Evolutionary conservation across 768 basidiomycete genomes (phyloP).

Genomic region (Zangia roseola): DNA sequence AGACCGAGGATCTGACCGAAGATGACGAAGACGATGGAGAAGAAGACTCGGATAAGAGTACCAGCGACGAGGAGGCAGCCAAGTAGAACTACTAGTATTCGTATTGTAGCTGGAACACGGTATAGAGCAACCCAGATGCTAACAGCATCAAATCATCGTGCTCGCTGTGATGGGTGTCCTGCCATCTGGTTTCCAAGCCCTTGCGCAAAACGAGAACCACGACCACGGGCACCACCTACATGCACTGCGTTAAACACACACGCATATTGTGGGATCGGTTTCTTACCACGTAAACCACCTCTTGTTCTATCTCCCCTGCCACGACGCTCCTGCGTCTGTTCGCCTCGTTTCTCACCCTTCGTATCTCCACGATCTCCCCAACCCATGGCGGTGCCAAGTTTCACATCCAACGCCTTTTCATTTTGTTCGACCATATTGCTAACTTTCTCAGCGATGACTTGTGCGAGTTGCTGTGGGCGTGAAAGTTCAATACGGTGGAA

Average conservation of each 20-base stretch:
- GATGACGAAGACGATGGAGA: slow-evolving; percentile 21
- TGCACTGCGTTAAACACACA: neutral
- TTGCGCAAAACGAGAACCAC: slow-evolving; percentile 80
- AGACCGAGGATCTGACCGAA: slow-evolving; percentile 26
- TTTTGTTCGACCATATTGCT: slow-evolving; percentile 86
- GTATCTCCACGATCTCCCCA: slow-evolving; percentile 50
- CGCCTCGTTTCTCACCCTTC: slow-evolving; percentile 78
- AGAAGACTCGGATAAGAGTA: slow-evolving; percentile 9
- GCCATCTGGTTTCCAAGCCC: slow-evolving; percentile 82
- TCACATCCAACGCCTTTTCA: slow-evolving; percentile 84
- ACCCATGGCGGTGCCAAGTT: slow-evolving; percentile 63
- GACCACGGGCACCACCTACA: slow-evolving; percentile 63
- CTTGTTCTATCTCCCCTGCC: slow-evolving; percentile 64
- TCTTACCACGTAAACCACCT: slow-evolving; percentile 57
- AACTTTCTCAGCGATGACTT: slow-evolving; percentile 85
- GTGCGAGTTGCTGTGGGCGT: slow-evolving; percentile 86
- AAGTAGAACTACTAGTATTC: slow-evolving; percentile 2
- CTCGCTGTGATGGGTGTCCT: slow-evolving; percentile 25
- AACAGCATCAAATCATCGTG: slow-evolving; percentile 16
- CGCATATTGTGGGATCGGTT: slow-evolving; percentile 2
- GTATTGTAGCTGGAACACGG: neutral
- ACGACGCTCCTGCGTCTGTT: slow-evolving; percentile 74
- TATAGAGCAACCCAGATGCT: neutral
- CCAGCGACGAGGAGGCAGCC: slow-evolving; percentile 5
- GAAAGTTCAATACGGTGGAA: slow-evolving; percentile 92